Evolutionary conservation across 1,284 basidiomycete genomes (phyloP).

Genomic region (Apiotrichum akiyoshidainum): DNA sequence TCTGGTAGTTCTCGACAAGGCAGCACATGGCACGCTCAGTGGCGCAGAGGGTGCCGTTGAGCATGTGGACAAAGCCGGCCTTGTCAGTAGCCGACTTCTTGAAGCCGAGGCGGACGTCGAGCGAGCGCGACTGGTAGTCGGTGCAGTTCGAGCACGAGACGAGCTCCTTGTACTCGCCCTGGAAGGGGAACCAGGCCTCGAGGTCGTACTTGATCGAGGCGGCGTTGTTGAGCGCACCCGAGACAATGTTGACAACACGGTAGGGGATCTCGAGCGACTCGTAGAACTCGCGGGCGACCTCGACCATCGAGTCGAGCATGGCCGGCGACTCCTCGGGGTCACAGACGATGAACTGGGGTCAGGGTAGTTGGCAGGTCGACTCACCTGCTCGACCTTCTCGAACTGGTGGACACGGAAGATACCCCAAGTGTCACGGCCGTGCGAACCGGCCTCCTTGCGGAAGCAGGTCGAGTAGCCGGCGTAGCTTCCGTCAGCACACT

Average conservation of each 20-base stretch:
- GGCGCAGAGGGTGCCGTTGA: conserved; percentile 95
- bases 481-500: conserved; percentile 46
- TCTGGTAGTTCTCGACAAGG: conserved; percentile 98
- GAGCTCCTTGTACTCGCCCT: conserved; percentile 90
- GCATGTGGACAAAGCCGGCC: conserved; percentile 92
- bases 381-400: conserved; percentile 85
- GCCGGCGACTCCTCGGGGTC: conserved; percentile 91
- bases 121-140: conserved; percentile 78
- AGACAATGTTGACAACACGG: conserved; percentile 91
- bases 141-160: conserved; percentile 91
- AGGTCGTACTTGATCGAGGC: conserved; percentile 96
- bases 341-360: conserved; percentile 83
- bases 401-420: conserved; percentile 99
- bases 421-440: conserved; percentile 98
- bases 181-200: conserved; percentile 99
- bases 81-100: conserved; percentile 81
- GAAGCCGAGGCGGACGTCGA: conserved; percentile 85
- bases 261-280: conserved; percentile 89
- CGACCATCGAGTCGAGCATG: conserved; percentile 88
- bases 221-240: conserved; percentile 92
- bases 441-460: conserved; percentile 96
- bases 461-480: conserved; percentile 86
- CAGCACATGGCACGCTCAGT: conserved; percentile 96
- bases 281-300: conserved; percentile 88
- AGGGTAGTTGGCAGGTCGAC: neutral